phyloP scores from a whole-genome alignment of 352 stramenopile genomes.

The Thalassiosira hispida region DNA sequence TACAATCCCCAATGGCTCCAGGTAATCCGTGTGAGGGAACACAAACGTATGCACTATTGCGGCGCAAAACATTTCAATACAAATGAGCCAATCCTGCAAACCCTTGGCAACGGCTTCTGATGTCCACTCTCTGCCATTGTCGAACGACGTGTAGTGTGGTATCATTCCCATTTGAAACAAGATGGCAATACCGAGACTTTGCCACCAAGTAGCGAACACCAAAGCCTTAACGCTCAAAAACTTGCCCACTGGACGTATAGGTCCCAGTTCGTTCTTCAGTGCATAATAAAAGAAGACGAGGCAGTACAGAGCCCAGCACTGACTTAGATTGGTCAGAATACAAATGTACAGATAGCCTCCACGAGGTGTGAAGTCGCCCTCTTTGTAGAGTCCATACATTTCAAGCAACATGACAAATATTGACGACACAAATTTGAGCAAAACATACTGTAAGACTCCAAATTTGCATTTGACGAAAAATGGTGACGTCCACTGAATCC shows the following conservation, averaged over 20 bases:
- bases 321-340: constrained; percentile 85
- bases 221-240: constrained; percentile 87
- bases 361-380: constrained; percentile 77
- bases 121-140: constrained; percentile 84
- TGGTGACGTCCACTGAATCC: constrained; percentile 78
- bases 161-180: constrained; percentile 84
- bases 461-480: constrained; percentile 88
- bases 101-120: constrained; percentile 95
- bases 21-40: constrained; percentile 84
- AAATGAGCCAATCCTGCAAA: constrained; percentile 97
- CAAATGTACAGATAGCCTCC: constrained; percentile 86
- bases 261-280: constrained; percentile 85
- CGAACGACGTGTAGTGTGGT: constrained; percentile 65
- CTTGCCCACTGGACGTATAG: constrained; percentile 87
- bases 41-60: constrained; percentile 94
- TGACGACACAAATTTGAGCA: constrained; percentile 82
- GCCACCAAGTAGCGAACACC: constrained; percentile 90
- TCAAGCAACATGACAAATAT: constrained; percentile 82
- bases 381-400: constrained; percentile 76
- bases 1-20: constrained; percentile 58
- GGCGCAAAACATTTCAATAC: constrained; percentile 97
- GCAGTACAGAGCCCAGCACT: constrained; percentile 89
- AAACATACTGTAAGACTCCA: constrained; percentile 87
- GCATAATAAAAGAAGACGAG: constrained; percentile 89
- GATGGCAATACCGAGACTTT: constrained; percentile 81